Conservation (phyloP, 805 yeast species). For the Zygosaccharomyces rouxii region DNA sequence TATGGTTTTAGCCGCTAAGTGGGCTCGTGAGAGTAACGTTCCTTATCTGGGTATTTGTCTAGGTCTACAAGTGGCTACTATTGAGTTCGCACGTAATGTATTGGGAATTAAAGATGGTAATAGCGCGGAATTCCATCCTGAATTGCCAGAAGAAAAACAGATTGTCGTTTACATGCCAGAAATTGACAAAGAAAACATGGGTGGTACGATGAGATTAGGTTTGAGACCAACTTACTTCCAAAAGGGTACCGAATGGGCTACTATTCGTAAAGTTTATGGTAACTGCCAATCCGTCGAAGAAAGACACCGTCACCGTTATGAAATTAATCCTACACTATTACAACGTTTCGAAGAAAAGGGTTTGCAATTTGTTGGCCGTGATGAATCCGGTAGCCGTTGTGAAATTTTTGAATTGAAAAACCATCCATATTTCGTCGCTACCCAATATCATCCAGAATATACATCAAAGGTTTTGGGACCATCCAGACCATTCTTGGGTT, state of each 20-base stretch:
- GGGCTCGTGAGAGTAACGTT: conserved; percentile 93
- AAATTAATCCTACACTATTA: conserved; percentile 84
- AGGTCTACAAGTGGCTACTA: conserved; percentile 95
- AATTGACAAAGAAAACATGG: conserved; percentile 89
- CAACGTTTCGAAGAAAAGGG: conserved; percentile 70
- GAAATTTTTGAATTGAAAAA: conserved; percentile 81
- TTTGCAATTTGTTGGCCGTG: conserved; percentile 86
- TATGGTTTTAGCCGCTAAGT: conserved; percentile 93
- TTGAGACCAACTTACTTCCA: conserved; percentile 84
- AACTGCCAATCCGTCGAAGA: conserved; percentile 65
- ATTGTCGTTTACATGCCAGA: conserved; percentile 98
- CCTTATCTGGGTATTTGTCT: conserved; percentile 97
- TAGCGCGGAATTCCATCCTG: conserved; percentile 76
- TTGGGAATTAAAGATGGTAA: conserved; percentile 64
- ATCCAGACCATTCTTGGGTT: conserved; percentile 91
- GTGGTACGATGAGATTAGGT: conserved; percentile 99
- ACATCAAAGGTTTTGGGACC: conserved; percentile 95
- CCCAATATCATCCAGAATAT: conserved; percentile 98
- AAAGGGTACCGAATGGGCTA: conserved; percentile 58
- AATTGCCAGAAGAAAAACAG: conserved; percentile 52
- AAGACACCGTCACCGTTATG: conserved; percentile 98
- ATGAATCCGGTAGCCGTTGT: conserved; percentile 87
- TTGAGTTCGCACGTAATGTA: conserved; percentile 83
- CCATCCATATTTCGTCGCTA: conserved; percentile 89
- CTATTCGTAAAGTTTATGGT: conserved; percentile 75